Evolutionary conservation across 2,329 filamentous ascomycete species (phyloP), one percentile per base, ranked within the genome.

Genomic region (Aspergillus quadricinctus): DNA sequence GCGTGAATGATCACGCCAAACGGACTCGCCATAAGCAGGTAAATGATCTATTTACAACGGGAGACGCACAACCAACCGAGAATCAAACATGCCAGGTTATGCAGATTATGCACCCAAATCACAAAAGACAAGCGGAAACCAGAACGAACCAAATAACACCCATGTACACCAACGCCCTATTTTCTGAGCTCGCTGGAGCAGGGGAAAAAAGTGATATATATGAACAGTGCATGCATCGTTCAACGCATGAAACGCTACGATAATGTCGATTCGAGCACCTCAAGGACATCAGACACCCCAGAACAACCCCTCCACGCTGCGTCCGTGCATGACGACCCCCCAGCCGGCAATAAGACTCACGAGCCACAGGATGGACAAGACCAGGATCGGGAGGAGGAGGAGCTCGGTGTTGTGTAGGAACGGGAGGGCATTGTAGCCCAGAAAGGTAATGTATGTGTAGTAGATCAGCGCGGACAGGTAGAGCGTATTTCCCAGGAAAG

Each of bases 361-460:
- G n/a, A 78, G 64, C 84, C 85, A 88, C 27, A 88, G 66, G 28
- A 87, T 75, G 1, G 78, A 79, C 49, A 84, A 80, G 1, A 84
- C 75, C n/a, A 83, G 75, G 49, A 87, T 81, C 0, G 86, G 86
- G 11, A 83, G 75, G 31, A 88, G 77, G 14, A 88, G 76, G 3
- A 88, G 78, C 68, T 88, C 84, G 1, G 86, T 88, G 61, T 88
- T 84, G 66, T 85, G 83, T 25, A 88, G 72, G 68, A 88, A 88
- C 0, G 86, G 85, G 17, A 88, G 75, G 25, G 85, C 84, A 64
- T 88, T 88, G 71, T 88, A 88, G 35, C 86, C 86, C 46, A 88
- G 75, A 69, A 88, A 88, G 8, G 83, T 86, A 64, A 88, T 86
- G 62, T 88, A 81, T 66, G 83, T 85, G 72, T 88, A 88, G 72